These are phyloP conservation scores for Spiraea crenata DNA, from an alignment of 331 rosid genomes.

Conservation along the genomic window DNA sequence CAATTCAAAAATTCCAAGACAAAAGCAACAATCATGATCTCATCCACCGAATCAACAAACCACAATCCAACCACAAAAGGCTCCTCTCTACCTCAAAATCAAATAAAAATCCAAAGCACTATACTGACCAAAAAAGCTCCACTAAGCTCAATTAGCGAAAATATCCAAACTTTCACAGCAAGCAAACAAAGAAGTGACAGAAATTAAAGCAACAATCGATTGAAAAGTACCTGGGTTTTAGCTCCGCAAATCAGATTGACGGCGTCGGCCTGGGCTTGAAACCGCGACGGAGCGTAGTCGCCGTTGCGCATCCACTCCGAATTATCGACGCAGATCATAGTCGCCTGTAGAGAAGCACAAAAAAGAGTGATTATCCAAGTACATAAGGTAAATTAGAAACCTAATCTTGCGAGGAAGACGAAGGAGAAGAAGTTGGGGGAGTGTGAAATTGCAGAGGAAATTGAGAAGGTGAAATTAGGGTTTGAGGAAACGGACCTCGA, in stretches of 20 bases:
- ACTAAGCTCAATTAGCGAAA: neutral
- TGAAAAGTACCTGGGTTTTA: slow-evolving; percentile 70
- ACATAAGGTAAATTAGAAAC: slow-evolving; percentile 40
- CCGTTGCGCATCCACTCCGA: slow-evolving; percentile 99
- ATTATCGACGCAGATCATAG: slow-evolving; percentile 93
- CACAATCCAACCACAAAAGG: slow-evolving; percentile 3
- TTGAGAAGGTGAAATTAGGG: neutral
- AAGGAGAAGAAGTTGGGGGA: neutral
- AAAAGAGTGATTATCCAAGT: neutral
- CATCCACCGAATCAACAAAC: neutral
- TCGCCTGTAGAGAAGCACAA: slow-evolving; percentile 50
- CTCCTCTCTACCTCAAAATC: neutral
- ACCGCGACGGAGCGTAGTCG: slow-evolving; percentile 78
- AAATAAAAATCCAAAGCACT: neutral
- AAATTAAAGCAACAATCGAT: neutral
- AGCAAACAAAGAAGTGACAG: neutral
- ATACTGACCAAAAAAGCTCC: neutral
- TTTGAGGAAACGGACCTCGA: slow-evolving; percentile 54
- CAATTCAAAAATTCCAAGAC: neutral
- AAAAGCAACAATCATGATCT: neutral
- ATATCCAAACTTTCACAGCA: slow-evolving; percentile 5
- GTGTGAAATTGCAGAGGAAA: neutral
- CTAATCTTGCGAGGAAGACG: slow-evolving; percentile 29
- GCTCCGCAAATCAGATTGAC: slow-evolving; percentile 95
- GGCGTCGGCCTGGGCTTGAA: slow-evolving; percentile 93